Evolutionary conservation across 257 asterid species (phyloP), one percentile per base, ranked within the genome.

Genomic region (Solanum stenotomum): DNA sequence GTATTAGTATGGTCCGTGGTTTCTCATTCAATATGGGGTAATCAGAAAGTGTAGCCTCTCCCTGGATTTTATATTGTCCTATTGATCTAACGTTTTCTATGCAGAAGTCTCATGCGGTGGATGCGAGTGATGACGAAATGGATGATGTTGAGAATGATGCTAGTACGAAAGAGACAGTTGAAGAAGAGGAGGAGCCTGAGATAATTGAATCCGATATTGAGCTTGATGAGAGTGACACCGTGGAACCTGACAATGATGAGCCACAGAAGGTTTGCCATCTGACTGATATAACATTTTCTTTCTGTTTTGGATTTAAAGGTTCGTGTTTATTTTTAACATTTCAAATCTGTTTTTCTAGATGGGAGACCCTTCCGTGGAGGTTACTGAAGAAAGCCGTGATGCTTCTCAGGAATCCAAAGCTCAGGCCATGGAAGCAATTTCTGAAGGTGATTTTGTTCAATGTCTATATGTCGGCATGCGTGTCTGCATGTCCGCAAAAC

Each of bases 371-470:
- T 94, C 98, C 6, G 92, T 90, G 34, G 99, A 95, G 92, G 98
- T 97, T 44, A 94, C 93, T 59, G 99, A 96, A 88, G 99, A 97
- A 91, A 89, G 90, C 85, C 96, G 99, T 37, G 99, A 97, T 92
- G 98, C 98, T 89, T 89, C 99, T 87, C 99, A 96, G 91, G 99
- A 94, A 91, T 95, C 97, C 83, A 97, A 97, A 88, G 92, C 91
- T 37, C 94, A 91, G 92, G 99, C 99, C 84, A 94, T 95, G 94
- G 99, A 96, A 91, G 98, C 99, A 83, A 91, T 96, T 87, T 95
- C 97, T 89, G 99, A 97, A 86, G 99, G 99, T 96, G 88, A 18
- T 74, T 31, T 61, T 85, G 40, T 42, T 16, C n/a, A 25, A 78
- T 42, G n/a, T n/a, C 49, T 13, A 61, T 44, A 25, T 83, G 15